A percentile compares a stretch with the other conserved stretches of the same genome.
Conservation (phyloP, 1,139 yeast genomes). For the Yamadazyma atmosphaerica region DNA sequence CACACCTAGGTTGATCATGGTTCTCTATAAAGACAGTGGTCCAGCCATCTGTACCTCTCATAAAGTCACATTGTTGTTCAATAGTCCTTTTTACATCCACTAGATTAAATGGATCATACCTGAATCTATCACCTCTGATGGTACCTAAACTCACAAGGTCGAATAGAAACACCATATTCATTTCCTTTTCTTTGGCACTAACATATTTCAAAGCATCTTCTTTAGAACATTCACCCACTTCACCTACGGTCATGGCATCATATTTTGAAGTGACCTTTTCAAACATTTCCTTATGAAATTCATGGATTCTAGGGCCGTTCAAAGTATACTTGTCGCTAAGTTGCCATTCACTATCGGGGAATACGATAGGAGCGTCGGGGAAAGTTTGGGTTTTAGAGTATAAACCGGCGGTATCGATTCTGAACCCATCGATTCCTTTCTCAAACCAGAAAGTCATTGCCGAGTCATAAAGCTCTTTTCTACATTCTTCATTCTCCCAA, state of each 20-base stretch:
- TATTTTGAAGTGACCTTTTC: conserved; percentile 42
- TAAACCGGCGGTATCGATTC: conserved; percentile 55
- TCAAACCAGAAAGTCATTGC: conserved; percentile 55
- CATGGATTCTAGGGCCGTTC: conserved; percentile 56
- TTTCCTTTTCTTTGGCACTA: conserved; percentile 47
- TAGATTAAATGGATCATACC: conserved; percentile 13
- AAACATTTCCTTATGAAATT: conserved; percentile 54
- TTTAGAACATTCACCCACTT: conserved; percentile 42
- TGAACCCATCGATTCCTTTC: conserved; percentile 57
- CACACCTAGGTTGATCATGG: conserved; percentile 58
- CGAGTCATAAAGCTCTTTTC: conserved; percentile 49
- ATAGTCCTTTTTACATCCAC: conserved; percentile 1
- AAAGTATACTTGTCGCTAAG: conserved; percentile 29
- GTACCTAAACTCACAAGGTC: conserved; percentile 47
- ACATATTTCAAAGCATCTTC: conserved; percentile 47
- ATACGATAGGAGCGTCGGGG: conserved; percentile 49
- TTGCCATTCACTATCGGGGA: conserved; percentile 42
- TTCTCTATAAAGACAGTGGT: conserved; percentile 56
- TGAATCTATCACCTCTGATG: conserved; percentile 31
- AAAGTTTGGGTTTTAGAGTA: conserved; percentile 48
- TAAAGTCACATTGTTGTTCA: conserved; percentile 19
- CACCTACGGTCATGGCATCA: conserved; percentile 59
- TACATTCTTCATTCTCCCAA: conserved; percentile 21
- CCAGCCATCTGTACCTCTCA: conserved; percentile 57
- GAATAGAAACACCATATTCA: conserved; percentile 53